These are phyloP conservation scores for Saccharata proteae DNA, from an alignment of 2,329 filamentous ascomycete genomes.

Conservation along the genomic window DNA sequence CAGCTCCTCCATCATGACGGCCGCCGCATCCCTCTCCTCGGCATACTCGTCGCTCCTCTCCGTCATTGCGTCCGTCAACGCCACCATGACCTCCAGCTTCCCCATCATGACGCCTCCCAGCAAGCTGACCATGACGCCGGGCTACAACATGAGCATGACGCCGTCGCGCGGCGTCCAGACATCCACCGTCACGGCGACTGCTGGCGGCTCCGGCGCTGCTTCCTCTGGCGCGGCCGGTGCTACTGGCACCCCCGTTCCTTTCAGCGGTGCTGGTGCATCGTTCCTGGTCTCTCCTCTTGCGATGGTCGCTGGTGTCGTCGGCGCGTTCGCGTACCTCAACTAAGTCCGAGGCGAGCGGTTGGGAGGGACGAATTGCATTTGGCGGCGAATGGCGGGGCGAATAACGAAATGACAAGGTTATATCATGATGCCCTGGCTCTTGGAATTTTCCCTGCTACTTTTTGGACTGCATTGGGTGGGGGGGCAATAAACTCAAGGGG, in stretches of 20 bases:
- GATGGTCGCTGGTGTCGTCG: conserved; percentile 28
- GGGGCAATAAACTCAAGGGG: too few relatives aligned
- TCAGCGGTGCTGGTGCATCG: conserved; percentile 11
- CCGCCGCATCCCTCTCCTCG: conserved; percentile 15
- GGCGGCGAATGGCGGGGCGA: too few relatives aligned
- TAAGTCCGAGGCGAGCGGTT: too few relatives aligned
- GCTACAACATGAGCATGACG: conserved; percentile 9
- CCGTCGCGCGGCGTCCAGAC: conserved; percentile 17
- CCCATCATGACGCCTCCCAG: conserved; percentile 10
- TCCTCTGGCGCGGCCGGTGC: conserved; percentile 10
- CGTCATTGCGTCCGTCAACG: conserved; percentile 15
- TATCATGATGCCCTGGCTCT: too few relatives aligned
- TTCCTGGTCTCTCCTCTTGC: conserved; percentile 19
- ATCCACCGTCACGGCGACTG: conserved; percentile 13
- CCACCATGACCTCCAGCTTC: conserved; percentile 9
- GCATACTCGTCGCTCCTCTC: conserved; percentile 18
- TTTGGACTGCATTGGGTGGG: too few relatives aligned
- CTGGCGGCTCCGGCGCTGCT: conserved; percentile 15
- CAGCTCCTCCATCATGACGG: conserved; percentile 4
- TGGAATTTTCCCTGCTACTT: too few relatives aligned
- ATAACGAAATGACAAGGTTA: too few relatives aligned
- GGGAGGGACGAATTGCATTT: too few relatives aligned
- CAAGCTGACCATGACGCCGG: conserved; percentile 6
- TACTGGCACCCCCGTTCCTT: conserved; percentile 12
- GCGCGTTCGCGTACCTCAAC: conserved; percentile 29